Evolutionary conservation across 1,139 yeast species (phyloP).

Genomic region (Sugiyamaella japonica): DNA sequence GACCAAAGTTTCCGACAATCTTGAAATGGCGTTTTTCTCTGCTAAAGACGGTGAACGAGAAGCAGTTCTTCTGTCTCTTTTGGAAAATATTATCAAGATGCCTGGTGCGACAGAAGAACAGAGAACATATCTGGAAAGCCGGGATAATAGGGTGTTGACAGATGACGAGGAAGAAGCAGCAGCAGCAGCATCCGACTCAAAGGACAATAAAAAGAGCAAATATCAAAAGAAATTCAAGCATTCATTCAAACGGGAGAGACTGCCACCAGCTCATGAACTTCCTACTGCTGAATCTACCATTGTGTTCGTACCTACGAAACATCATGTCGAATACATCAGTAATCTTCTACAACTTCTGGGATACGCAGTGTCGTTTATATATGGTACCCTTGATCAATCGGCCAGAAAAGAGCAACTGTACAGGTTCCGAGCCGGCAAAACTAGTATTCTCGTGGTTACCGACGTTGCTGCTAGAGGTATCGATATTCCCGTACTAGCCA

Average conservation of each 20-base stretch:
- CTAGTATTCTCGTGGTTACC: constrained; percentile 86
- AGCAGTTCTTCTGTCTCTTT: constrained; percentile 70
- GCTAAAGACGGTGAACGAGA: constrained; percentile 86
- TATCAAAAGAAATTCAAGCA: constrained; percentile 17
- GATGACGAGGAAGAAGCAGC: constrained; percentile 42
- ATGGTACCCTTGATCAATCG: constrained; percentile 92
- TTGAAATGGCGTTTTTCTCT: constrained; percentile 86
- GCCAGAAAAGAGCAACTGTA: constrained; percentile 90
- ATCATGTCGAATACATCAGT: constrained; percentile 91
- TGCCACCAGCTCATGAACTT: constrained; percentile 77
- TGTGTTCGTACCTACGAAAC: constrained; percentile 93
- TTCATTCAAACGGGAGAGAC: constrained; percentile 51
- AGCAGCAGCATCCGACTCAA: neutral
- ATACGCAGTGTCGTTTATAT: constrained; percentile 82
- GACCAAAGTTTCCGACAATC: constrained; percentile 79
- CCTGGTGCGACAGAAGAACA: constrained; percentile 66
- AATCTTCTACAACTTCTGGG: constrained; percentile 71
- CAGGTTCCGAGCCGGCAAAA: constrained; percentile 79
- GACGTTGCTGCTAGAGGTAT: constrained; percentile 99
- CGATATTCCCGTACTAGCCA: constrained; percentile 94
- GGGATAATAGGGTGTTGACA: constrained; percentile 52
- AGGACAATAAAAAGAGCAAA: constrained; percentile 42
- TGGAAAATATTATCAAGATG: constrained; percentile 82
- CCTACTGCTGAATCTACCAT: constrained; percentile 88
- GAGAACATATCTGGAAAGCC: constrained; percentile 51